Conservation (phyloP, 805 yeast genomes). For the Wickerhamiella slavikovae region DNA sequence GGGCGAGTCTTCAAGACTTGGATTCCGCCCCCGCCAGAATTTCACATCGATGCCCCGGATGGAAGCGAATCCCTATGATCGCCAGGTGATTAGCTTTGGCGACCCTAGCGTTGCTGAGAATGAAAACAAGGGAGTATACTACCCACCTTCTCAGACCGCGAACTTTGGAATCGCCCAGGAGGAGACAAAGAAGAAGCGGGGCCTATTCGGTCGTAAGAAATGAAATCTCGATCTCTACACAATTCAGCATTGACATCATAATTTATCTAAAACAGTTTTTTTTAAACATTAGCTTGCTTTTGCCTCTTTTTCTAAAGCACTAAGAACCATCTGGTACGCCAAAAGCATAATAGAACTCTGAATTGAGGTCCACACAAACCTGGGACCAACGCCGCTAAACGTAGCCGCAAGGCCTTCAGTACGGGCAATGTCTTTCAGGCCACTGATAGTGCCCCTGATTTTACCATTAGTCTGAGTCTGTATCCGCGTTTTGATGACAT, state of each 20-base stretch:
- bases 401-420: constrained; percentile 63
- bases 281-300: not conserved
- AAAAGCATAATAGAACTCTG: constrained; percentile 90
- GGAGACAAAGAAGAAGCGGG: constrained; percentile 54
- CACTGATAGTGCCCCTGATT: constrained; percentile 29
- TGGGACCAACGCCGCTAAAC: constrained; percentile 90
- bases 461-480: constrained; percentile 48
- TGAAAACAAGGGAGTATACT: constrained; percentile 16
- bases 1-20: constrained; percentile 55
- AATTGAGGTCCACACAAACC: constrained; percentile 88
- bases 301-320: constrained; percentile 22
- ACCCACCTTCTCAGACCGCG: constrained; percentile 27
- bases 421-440: constrained; percentile 35
- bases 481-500: constrained; percentile 77
- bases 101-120: constrained; percentile 22
- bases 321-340: constrained; percentile 61
- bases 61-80: constrained; percentile 19
- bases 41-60: constrained; percentile 36
- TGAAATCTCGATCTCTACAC: not conserved
- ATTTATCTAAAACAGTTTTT: too few species aligned
- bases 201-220: constrained; percentile 52
- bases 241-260: too few species aligned
- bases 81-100: constrained; percentile 22
- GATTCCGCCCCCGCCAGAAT: constrained; percentile 66
- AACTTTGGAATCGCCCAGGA: constrained; percentile 12